A percentile compares a stretch with the other conserved stretches of the same genome.
Conservation (phyloP, 1,284 basidiomycete genomes). For the Trametes versicolor region DNA sequence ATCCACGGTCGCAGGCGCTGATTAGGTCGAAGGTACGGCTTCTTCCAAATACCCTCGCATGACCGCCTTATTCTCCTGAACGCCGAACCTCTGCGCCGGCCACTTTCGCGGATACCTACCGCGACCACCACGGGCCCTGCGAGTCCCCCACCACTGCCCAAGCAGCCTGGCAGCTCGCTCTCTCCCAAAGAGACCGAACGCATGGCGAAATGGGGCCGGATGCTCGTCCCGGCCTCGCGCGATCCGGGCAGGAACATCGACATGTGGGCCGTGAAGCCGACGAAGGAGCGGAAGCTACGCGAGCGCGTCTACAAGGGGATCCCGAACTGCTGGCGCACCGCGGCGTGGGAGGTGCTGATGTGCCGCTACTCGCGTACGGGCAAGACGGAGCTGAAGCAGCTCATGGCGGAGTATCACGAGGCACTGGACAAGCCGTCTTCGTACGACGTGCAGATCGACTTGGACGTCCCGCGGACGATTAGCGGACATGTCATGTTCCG, state of each 20-base stretch:
- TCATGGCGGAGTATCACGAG: slow-evolving; percentile 68
- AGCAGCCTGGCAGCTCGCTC: slow-evolving; percentile 51
- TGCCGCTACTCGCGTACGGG: slow-evolving; percentile 57
- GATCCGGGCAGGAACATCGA: slow-evolving; percentile 84
- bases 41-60: slow-evolving; percentile 80
- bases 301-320: slow-evolving; percentile 93
- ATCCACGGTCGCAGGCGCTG: slow-evolving; percentile 17
- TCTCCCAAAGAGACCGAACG: slow-evolving; percentile 74
- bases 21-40: slow-evolving; percentile 75
- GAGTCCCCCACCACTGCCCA: slow-evolving; percentile 46
- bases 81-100: slow-evolving; percentile 68
- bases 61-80: slow-evolving; percentile 80
- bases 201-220: slow-evolving; percentile 89
- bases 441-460: slow-evolving; percentile 97
- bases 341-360: slow-evolving; percentile 90
- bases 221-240: slow-evolving; percentile 77
- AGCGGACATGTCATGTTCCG: slow-evolving; percentile 94
- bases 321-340: slow-evolving; percentile 94
- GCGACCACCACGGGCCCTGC: slow-evolving; percentile 51
- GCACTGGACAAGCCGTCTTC: slow-evolving; percentile 81
- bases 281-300: slow-evolving; percentile 73
- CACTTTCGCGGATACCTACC: slow-evolving; percentile 59
- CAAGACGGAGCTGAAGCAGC: slow-evolving; percentile 51
- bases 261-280: slow-evolving; percentile 73
- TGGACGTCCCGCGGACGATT: slow-evolving; percentile 97